Base-by-base conservation (phyloP, 345 rosid species). In the Acer campestre region DNA sequence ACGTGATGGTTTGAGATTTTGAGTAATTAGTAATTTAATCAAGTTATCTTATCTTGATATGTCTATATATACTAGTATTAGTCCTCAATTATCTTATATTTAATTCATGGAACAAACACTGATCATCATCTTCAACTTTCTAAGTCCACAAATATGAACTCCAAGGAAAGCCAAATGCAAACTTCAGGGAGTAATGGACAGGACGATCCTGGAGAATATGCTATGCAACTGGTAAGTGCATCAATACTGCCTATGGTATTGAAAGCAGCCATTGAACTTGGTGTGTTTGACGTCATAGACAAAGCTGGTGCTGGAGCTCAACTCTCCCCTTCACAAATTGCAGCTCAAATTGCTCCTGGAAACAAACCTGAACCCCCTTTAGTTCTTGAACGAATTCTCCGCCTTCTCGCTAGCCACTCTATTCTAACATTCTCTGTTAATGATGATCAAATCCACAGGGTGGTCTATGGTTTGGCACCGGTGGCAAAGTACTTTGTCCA, bases 231-330 rank as follows among this genome's bases (percentile, higher is more conserved):
- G 31, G 87, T 77, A 4, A 79, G 68, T 20, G 74, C 84, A 17
- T 86, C 85, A 4, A 83, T 83, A 23, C 62, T 84, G 29, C 87
- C 91, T 22, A 74, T 84, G 89, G 83, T 73, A 48, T 80, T 82
- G 75, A 83, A 81, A 71, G 73, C 85, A 14, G 80, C 89, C 1
- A 31, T 77, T 18, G 82, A 83, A 22, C 86, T 86, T 3, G 85
- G 85, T 48, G 79, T 83, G 10, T 76, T 88, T 62, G 84, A 88
- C 16, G 75, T 82, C 58, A 78, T 84, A 23, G 48, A 70, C 29
- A 59, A 58, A 42, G 84, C 83, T 11, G 85, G 86, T 20, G 80
- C 86, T 3, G 79, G 78, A 5, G 86, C 84, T 49, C 66, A 16
- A 78, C 84, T 85, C 42, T 83, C 86, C 64, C 66, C 81, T 38